Evolutionary conservation across 371 early-diverging fungal species (phyloP), one percentile per base, ranked within the genome.

Genomic region (Mortierella sp.): DNA sequence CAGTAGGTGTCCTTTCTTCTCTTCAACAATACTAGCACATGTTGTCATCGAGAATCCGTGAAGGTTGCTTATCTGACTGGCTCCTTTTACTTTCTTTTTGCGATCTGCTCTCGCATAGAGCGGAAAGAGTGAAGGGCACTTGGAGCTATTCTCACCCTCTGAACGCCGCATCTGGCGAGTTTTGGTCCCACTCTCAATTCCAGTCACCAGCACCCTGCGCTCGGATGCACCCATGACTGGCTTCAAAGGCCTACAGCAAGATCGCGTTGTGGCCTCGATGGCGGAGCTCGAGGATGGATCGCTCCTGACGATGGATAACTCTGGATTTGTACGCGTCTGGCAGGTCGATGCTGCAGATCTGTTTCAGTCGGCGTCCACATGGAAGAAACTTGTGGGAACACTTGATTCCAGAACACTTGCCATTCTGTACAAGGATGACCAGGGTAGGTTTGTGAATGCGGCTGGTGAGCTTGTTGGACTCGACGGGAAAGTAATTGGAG

Each of bases 341-440:
- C 93, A 93, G 72, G 84, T 87, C 4, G 81, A 83, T 28, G 72
- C 85, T 6, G 81, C 82, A 2, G 84, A 86, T 8, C 69, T 90
- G 12, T 83, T 84, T 62, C 79, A 75, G 7, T 85, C 92, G 21
- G 86, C 89, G 5, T 80, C 88, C 49, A 87, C 89, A 0, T 93
- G 93, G 93, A 90, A 88, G 62, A 84, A 88, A 51, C 81, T 93
- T 75, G 91, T 90, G 21, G 93, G 93, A 7, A 64, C 76, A 2
- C 83, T 92, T 2, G 93, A 92, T 60, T 81, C 85, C 46, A 83
- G 85, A 17, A 82, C 81, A 0, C 70, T 93, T 17, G 80, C 85
- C 4, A 86, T 93, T 23, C 83, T 90, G 44, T 91, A 90, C 67
- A 87, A 87, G 63, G 87, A 86, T 14, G 83, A 81, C 19, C 64